Base-by-base conservation (phyloP, 768 basidiomycete genomes). In the Naematelia encephala region DNA sequence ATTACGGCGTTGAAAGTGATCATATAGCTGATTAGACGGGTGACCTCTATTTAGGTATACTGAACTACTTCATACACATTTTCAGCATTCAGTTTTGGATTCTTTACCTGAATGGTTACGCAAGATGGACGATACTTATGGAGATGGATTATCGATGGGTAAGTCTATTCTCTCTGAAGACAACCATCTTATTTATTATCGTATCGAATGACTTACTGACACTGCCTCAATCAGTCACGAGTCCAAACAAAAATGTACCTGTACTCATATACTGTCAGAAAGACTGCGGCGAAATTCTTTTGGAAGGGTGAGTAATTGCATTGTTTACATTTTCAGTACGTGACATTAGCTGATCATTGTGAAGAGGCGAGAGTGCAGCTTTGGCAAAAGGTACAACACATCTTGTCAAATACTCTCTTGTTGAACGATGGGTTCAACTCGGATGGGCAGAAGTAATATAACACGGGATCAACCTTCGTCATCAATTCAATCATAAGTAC, bases 351-450 rank as follows among this genome's bases (percentile, higher is more conserved):
- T 16, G 1, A 42, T 16, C 42, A 8, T 30, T 10, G 5, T 49
- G 43, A 23, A 71, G 92, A 60, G 90, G 90, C 25, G 82, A 85
- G 29, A 78, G 82, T 28, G 75, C 91, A 56, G 84, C 87, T 34
- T 84, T 94, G 82, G 81, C 84, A 52, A 87, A 87, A 67, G 90
- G 87, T 8, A 86, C 89, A 60, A 90, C 92, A 56, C 87, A 89
- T 43, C 71, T 94, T 16, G 82, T 88, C 16, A 87, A 86, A 21
- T 96, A 89, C 75, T 80, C 81, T 23, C 82, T 87, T 19, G 85
- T 91, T 4, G 87, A 91, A 58, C 61, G 65, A 19, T 77, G 70
- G 69, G 67, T 78, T 52, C 56, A 63, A n/a, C 61, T 70, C 2
- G 75, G 77, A 21, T 71, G 70, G 69, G 74, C 73, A 23, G 77